Base-by-base conservation (phyloP, 495 filamentous ascomycete genomes). In the Cercophora scortea region DNA sequence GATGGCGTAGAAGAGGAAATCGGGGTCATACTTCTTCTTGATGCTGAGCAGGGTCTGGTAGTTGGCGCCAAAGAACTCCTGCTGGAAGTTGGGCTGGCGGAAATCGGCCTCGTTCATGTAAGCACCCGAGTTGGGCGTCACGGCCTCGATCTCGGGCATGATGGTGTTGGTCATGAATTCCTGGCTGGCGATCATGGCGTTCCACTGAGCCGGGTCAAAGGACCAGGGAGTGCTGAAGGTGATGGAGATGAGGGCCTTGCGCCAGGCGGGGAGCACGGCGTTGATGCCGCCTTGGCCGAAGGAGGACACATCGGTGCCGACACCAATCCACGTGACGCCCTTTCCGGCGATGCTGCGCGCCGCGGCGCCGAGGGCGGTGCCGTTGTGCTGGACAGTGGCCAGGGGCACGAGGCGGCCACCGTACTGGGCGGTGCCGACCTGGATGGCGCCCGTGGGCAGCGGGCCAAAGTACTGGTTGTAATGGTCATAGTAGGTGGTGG, bases 361-460 rank as follows among this genome's bases (percentile, higher is more conserved):
- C 9, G 66, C 59, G 35, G 71, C 61, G n/a, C 74, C 71, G 48
- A 74, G 67, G 12, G 45, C 57, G 15, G 50, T 33, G 39, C 50
- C 6, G 44, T 17, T 39, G 35, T 71, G 62, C 35, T 65, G 25
- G 32, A 84, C 66, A 9, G 78, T 65, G n/a, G 61, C 58, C 39
- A 75, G 71, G 6, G 81, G 81, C 45, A 86, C 75, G 10, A 86
- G 71, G 33, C 84, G 76, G 34, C 82, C 80, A 17, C 81, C 82
- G 60, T 79, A 79, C 47, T 82, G 74, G 54, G 69, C 73, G 15
- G 65, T 66, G 45, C 71, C 66, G 40, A 79, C 73, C 9, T 64
- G 65, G 45, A 80, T 71, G 53, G 67, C 70, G 32, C 62, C 61
- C 12, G 61, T 61, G 16, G 65, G 62, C 8, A 74, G 62, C n/a